These are phyloP conservation scores for Pluteus cervinus DNA, from an alignment of 768 basidiomycete species.

Conservation along the genomic window DNA sequence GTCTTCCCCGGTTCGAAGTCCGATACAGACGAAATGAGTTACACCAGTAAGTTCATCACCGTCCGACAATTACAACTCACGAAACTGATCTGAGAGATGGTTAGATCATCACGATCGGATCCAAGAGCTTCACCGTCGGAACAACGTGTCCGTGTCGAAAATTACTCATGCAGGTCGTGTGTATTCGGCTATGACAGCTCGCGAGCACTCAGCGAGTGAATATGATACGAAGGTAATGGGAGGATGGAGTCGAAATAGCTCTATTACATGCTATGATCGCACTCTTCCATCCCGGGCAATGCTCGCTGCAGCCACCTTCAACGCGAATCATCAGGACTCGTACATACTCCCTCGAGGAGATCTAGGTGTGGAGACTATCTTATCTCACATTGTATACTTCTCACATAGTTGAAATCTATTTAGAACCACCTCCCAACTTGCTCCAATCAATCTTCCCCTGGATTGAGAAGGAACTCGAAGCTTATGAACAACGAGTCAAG, in stretches of 20 bases:
- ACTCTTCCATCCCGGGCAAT: constrained; percentile 20
- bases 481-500: constrained; percentile 4
- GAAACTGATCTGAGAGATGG: no score
- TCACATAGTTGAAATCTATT: background rate
- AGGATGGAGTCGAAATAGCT: constrained; percentile 21
- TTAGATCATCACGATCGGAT: constrained; percentile 22
- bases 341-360: constrained; percentile 16
- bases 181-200: constrained; percentile 21
- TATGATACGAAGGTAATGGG: constrained; percentile 25
- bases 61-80: constrained; percentile 2
- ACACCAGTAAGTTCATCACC: constrained; percentile 18
- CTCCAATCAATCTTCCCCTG: constrained; percentile 18
- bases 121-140: constrained; percentile 15
- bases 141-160: constrained; percentile 20
- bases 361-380: constrained; percentile 22
- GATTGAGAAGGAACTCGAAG: constrained; percentile 15
- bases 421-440: constrained; percentile 18
- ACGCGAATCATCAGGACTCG: constrained; percentile 16
- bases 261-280: constrained; percentile 24
- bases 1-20: constrained; percentile 17
- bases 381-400: background rate
- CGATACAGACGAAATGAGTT: constrained; percentile 16
- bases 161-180: constrained; percentile 23
- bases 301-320: constrained; percentile 24
- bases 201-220: constrained; percentile 18